A percentile compares a stretch with the other conserved stretches of the same genome.
These are phyloP conservation scores for Kwoniella sp. DNA, from an alignment of 768 basidiomycete species.

Conservation along the genomic window DNA sequence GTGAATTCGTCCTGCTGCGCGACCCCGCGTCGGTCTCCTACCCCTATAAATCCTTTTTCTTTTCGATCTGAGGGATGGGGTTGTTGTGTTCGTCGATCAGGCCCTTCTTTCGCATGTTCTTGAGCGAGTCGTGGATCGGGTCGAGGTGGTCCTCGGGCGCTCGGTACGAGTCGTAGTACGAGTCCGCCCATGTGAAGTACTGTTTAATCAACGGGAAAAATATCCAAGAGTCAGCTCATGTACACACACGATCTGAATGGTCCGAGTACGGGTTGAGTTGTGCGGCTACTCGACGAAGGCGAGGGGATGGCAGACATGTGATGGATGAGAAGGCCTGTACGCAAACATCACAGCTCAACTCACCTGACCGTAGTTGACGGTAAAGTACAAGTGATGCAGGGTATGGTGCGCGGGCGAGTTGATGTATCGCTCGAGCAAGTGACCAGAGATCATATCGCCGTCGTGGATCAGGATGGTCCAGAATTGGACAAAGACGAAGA, in stretches of 20 bases:
- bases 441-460: constrained; percentile 96
- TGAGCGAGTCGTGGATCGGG: constrained; percentile 63
- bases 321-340: background rate
- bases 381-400: constrained; percentile 94
- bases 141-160: constrained; percentile 82
- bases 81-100: constrained; percentile 47
- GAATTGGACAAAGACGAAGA: constrained; percentile 90
- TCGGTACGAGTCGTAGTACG: constrained; percentile 79
- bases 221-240: background rate
- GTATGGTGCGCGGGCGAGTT: constrained; percentile 99
- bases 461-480: constrained; percentile 98
- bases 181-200: constrained; percentile 97
- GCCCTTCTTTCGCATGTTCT: constrained; percentile 64
- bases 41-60: constrained; percentile 43
- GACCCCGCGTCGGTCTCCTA: too few species aligned
- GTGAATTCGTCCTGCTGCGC: too few species aligned
- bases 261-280: too few species aligned
- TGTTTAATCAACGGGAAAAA: constrained; percentile 53
- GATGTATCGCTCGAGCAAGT: constrained; percentile 81
- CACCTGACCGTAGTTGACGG: constrained; percentile 86
- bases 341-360: background rate
- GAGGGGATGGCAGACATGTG: background rate
- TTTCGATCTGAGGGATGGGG: constrained; percentile 38
- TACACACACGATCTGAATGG: background rate
- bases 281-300: background rate